Base-by-base conservation (phyloP, 208 protist species). In the Leishmania tropica region DNA sequence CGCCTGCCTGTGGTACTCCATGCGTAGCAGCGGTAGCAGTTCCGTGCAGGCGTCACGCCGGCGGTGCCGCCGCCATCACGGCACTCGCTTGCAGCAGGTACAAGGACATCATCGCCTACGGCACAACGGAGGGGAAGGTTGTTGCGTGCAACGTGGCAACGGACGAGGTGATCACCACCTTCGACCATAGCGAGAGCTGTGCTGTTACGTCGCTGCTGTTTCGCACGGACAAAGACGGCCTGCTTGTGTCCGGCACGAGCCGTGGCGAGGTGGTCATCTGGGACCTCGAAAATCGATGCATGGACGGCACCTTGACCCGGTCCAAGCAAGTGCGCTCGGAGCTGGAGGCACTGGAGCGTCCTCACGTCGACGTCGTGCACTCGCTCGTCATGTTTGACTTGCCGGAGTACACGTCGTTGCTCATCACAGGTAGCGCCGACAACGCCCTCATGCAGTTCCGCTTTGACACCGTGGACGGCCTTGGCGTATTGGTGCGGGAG, bases 381-480 rank as follows among this genome's bases (percentile, higher is more conserved):
- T 93, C 87, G 13, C 88, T 96, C 73, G 67, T 96, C 65, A 92
- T 93, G 54, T 90, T 96, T 75, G 83, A 86, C 53, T 64, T 80
- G 24, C 84, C 79, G 8, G 67, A 81, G 68, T 80, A 85, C 35
- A 79, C 81, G 40, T 60, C 91, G 42, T 78, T 95, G 64, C 87
- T 98, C 56, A 84, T 97, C 45, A 96, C 92, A n/a, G 93, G 87
- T n/a, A 90, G 94, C 53, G 92, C 88, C 21, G 96, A 98, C 85
- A 98, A 98, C 88, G 87, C 92, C 28, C 78, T 98, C 19, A 83
- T 94, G 85, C 93, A 97, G 78, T 98, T 97, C 87, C 91, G 93
- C 81, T 97, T 98, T 86, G 94, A 98, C 87, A 98, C 94, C 1
- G 92, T 97, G 19, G 94, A 97, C 71, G 93, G 93, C 21, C 85